Evolutionary conservation across 2,329 filamentous ascomycete species (phyloP), one percentile per base, ranked within the genome.

Genomic region (Penicillium oxalicum): DNA sequence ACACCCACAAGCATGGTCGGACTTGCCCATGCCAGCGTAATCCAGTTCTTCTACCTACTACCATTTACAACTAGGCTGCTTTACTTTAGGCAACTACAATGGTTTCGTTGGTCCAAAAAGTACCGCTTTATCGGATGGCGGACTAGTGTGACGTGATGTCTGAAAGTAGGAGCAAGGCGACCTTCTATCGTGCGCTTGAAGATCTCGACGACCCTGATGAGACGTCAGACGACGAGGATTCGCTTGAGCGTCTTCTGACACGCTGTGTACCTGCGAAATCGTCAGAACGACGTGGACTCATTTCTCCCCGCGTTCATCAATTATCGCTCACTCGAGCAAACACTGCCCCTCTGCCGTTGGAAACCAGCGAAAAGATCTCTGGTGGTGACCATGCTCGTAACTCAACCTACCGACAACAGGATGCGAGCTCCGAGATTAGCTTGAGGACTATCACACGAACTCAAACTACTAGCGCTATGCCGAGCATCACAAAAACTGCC

Each of bases 121-220:
- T 28, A 11, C 40, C 28, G 13, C 49, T 42, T 40, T 40, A 24
- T 45, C 40, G 49, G 51, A 54, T 48, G 45, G 51, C 53, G 33
- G 48, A 53, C 40, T 49, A 53, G 48, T 25, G 42, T 35, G 41
- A 37, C 46, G 29, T 39, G 9, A 64, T 65, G 59, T 53, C 47
- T 45, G 47, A 46, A 40, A 45, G 32, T 26, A 41, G 18, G 5
- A 61, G 56, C 50, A 72, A 72, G 56, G 53, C 59, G 48, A 49
- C 54, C 13, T 68, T 73, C 45, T 72, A 71, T 53, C 56, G 50
- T 12, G 62, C 58, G 18, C 60, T 73, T 7, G 68, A 71, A 36
- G 43, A 50, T 28, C 49, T 70, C 34, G 67, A 67, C 49, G 49
- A 59, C 9, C 36, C 53, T 3, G 64, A 66, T 38, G 57, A 60